Evolutionary conservation across 129 eudicot species (phyloP), one percentile per base, ranked within the genome.

Genomic region (Lactuca sativa): DNA sequence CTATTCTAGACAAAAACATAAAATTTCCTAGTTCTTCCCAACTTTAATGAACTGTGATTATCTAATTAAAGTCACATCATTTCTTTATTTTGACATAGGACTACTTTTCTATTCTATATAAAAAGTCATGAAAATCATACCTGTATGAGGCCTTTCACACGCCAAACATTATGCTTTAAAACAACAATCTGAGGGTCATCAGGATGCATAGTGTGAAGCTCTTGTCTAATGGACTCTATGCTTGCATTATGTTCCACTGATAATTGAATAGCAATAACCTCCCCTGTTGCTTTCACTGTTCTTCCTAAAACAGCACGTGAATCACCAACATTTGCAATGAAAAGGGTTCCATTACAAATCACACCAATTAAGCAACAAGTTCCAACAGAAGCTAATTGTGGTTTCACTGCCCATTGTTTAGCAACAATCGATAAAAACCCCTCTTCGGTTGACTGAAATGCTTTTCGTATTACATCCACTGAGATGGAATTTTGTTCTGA

Each of bases 271-370:
- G 93, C 90, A 52, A 84, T 78, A 80, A 84, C 88, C 76, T 86
- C 88, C 12, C 90, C 90, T 2, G 96, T 86, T 52, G 88, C 86
- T 81, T 37, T 84, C 49, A 86, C 86, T 57, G 61, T 67, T 51
- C 90, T 82, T 52, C 93, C 96, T 69, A 90, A 66, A 47, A 90
- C 96, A 32, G 86, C 95, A 15, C 93, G 90, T 10, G 96, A 90
- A 77, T 86, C 93, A 44, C 96, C 96, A 72, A 82, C 86, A 69
- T 84, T 89, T 55, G 92, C 92, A 12, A 89, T 68, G 70, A 82
- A 84, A 64, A 90, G 90, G 18, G 57, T 80, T 62, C 96, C 85
- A 13, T 73, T 71, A 76, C 86, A 77, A n/a, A 90, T 82, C 68
- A 90, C 78, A 13, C 93, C 93, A 67, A 84, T 84, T 38, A 90